Base-by-base conservation (phyloP, 2,329 filamentous ascomycete genomes). In the Phaeosphaeria sp. region DNA sequence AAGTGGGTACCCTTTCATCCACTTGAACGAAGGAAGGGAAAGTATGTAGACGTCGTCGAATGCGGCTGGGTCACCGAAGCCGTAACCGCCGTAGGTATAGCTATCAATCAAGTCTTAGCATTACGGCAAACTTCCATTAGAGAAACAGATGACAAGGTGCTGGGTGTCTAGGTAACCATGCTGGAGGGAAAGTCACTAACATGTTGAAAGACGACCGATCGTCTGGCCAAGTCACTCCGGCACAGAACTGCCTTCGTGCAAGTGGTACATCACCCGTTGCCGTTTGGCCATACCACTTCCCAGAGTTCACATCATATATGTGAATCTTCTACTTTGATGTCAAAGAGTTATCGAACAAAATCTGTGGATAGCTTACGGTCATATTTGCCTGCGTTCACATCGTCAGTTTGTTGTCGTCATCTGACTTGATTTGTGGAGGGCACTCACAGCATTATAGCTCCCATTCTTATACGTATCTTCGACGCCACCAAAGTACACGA, bases 141-240 rank as follows among this genome's bases (percentile, higher is more conserved):
- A 11, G 5, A 30, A 11, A 5, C 25, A 86, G 88, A 49, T 33
- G 6, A 22, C 8, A 21, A 17, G 21, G 30, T 7, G 15, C 8
- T 49, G 48, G 49, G 18, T n/a, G 25, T 11, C 25, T 7, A 36
- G 15, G 30, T 36, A 7, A 36, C 30, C 30, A 36, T 13, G 11
- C 11, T 36, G 11, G 30, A 13, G 15, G 11, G 30, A 36, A 7
- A 13, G 30, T 13, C 30, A 36, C 30, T 36, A 3, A 36, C 30
- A 89, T 86, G 63, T 89, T 89, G 66, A 88, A 89, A 7, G 85
- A 87, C 15, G 86, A 87, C 53, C 82, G 78, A 63, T 89, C 87
- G 8, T 80, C 66, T 0, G 86, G 81, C 81, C 86, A 88, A 1
- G 84, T 84, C 15, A 81, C 84, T 49, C 86, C 87, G 2, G 85